Base-by-base conservation (phyloP, 805 yeast species). In the Scheffersomyces spartinae region DNA sequence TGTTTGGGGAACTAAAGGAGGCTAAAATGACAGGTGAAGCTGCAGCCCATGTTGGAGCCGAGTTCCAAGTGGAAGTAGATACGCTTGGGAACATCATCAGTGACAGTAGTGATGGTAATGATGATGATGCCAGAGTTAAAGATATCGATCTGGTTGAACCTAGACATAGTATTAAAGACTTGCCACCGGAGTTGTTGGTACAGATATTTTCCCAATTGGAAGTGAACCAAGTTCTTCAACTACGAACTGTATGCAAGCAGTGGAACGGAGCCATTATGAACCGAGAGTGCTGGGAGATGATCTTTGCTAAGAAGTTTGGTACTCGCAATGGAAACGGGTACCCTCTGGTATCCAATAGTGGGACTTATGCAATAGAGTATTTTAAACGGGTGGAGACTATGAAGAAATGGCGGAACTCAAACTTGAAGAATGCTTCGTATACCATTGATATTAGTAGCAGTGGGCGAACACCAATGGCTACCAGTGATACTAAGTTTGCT, bases 251-350 rank as follows among this genome's bases (percentile, higher is more conserved):
- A 6, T 60, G 65, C 30, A 47, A 44, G 17, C 32, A 43, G 25
- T 60, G 67, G 67, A 47, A 51, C 26, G 26, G 32, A 23, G 53
- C 50, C 2, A 53, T 55, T 3, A 45, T 47, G 34, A 58, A 58
- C 30, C 38, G 42, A 24, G 34, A 41, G 7, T 52, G 58, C 3
- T 60, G 67, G 67, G 34, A 38, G 15, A 40, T 40, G 15, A 49
- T 61, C 9, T 60, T 60, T 30, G 34, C 35, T 13, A 23, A 34
- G 12, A 46, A 42, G 26, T 55, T 60, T 26, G 46, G 48, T 6
- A 54, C 55, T 10, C 44, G 43, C n/a, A n/a, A n/a, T n/a, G n/a
- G n/a, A 7, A 35, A 29, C 2, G 29, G 34, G n/a, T 60, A 60
- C 30, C 64, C 67, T 6, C 42, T 54, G 9, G 43, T 54, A 13